Evolutionary conservation across 2,329 filamentous ascomycete genomes (phyloP), one percentile per base, ranked within the genome.

Genomic region (Diaporthe sp.): DNA sequence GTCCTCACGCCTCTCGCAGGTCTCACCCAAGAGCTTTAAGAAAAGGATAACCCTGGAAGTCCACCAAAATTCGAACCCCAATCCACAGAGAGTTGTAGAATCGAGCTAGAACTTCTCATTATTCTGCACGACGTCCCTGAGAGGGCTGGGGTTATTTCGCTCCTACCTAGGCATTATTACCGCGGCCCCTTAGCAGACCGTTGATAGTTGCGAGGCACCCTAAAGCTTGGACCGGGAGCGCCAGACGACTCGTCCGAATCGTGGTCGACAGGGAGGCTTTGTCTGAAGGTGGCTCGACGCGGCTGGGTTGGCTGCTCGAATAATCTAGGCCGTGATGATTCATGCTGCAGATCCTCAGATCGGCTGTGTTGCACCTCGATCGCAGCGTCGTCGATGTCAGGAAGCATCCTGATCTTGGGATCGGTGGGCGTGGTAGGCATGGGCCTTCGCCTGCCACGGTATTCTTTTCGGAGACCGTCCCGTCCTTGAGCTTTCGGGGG

Each of bases 361-460:
- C 17, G 37, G 28, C 15, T 25, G 39, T 49, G 22, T 10, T 60
- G 25, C 53, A 15, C 15, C 13, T 15, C 31, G 6, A 25, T 22
- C 4, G 17, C 25, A 44, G 42, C 22, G 7, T 60, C 55, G 55
- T 72, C 20, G 28, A 25, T 28, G 9, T 49, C 68, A 10, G 68
- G 39, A 55, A 47, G 34, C 28, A 49, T 72, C 28, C 70, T 72
- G 31, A 51, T 72, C 31, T 20, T 61, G 13, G 70, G 55, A 9
- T 49, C 70, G 17, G n/a, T 37, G 17, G 70, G 39, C 22, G 61
- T 55, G 22, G 55, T 61, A 3, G 70, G 55, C 70, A 39, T 72
- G 4, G 42, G 55, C 28, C 25, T 60, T n/a, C 70, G 70, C 53
- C 61, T 60, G 9, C 42, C 53, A 22, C 25, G 53, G 65, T 25